These are phyloP conservation scores for Ceriops tagal DNA, from an alignment of 345 rosid genomes.

Conservation along the genomic window DNA sequence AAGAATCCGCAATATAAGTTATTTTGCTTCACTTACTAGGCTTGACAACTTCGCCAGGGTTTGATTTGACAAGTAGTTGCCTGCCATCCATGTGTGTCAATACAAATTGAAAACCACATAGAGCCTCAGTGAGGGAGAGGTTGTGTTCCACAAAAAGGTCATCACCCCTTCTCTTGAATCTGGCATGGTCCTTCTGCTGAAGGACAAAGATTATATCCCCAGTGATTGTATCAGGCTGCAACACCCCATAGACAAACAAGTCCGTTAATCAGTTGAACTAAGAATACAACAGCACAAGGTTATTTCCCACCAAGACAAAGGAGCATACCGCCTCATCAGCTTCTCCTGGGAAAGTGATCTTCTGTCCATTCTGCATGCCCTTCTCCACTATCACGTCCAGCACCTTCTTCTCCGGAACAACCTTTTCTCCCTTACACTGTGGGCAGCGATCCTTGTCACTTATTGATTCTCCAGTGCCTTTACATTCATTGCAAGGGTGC, in stretches of 20 bases:
- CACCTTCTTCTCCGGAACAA: constrained; percentile 76
- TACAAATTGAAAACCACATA: constrained; percentile 83
- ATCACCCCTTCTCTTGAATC: constrained; percentile 78
- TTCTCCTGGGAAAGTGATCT: constrained; percentile 84
- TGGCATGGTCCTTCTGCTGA: constrained; percentile 89
- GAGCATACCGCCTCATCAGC: constrained; percentile 79
- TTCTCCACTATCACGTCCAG: constrained; percentile 79
- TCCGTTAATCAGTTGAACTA: neutral
- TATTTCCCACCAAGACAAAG: neutral
- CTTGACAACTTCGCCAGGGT: constrained; percentile 78
- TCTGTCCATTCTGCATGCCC: constrained; percentile 92
- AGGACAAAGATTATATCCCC: constrained; percentile 84
- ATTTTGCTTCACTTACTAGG: constrained; percentile 49
- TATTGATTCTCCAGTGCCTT: constrained; percentile 83
- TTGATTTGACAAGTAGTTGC: constrained; percentile 80
- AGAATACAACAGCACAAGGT: neutral
- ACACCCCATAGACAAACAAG: constrained; percentile 7
- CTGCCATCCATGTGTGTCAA: constrained; percentile 78
- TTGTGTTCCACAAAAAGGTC: constrained; percentile 81
- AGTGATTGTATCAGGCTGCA: constrained; percentile 84
- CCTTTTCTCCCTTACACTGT: constrained; percentile 84
- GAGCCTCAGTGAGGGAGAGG: constrained; percentile 77
- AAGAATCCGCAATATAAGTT: neutral
- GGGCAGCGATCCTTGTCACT: constrained; percentile 72
- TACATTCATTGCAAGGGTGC: constrained; percentile 82